A percentile compares a stretch with the other conserved stretches of the same genome.
Evolutionary conservation across 75 land plant genomes (phyloP).

Genomic region (Picea sitchensis): DNA sequence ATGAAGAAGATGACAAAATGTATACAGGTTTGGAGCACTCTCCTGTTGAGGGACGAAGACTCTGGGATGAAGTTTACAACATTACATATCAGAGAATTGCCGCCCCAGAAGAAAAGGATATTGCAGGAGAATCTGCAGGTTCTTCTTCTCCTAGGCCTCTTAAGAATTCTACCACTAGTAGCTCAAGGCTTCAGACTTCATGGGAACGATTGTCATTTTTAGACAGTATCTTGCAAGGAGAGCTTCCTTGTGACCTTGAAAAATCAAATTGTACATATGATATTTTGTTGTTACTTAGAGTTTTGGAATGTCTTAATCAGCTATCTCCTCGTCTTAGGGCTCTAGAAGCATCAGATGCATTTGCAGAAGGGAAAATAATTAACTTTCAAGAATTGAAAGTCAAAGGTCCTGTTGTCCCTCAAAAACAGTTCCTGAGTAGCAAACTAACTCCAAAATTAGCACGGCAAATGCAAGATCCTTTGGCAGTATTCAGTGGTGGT

Average conservation of each 20-base stretch:
- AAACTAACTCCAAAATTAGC: slow-evolving; percentile 89
- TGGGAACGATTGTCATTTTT: slow-evolving; percentile 49
- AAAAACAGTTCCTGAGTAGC: slow-evolving; percentile 65
- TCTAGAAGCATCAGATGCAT: slow-evolving; percentile 40
- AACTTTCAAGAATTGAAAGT: slow-evolving; percentile 42
- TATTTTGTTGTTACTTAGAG: slow-evolving; percentile 63
- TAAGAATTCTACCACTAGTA: slow-evolving; percentile 4
- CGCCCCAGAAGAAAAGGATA: not conserved
- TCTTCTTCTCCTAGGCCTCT: slow-evolving; percentile 8
- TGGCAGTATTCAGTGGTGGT: slow-evolving; percentile 48
- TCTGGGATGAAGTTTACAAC: slow-evolving; percentile 55
- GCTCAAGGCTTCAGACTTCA: slow-evolving; percentile 19
- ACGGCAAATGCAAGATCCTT: slow-evolving; percentile 80
- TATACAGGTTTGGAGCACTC: slow-evolving; percentile 35
- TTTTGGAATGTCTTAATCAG: slow-evolving; percentile 70
- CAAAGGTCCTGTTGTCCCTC: slow-evolving; percentile 34
- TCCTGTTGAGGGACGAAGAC: slow-evolving; percentile 36
- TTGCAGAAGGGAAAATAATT: slow-evolving; percentile 60
- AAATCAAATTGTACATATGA: slow-evolving; percentile 57
- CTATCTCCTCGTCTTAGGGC: slow-evolving; percentile 42
- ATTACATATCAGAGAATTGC: slow-evolving; percentile 43
- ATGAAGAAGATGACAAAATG: slow-evolving; percentile 47
- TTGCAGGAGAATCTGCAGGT: slow-evolving; percentile 12
- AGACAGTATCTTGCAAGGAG: slow-evolving; percentile 35
- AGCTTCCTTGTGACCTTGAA: slow-evolving; percentile 66